Evolutionary conservation across 2,329 filamentous ascomycete genomes (phyloP), one percentile per base, ranked within the genome.

Genomic region (Metarhizium humberi): DNA sequence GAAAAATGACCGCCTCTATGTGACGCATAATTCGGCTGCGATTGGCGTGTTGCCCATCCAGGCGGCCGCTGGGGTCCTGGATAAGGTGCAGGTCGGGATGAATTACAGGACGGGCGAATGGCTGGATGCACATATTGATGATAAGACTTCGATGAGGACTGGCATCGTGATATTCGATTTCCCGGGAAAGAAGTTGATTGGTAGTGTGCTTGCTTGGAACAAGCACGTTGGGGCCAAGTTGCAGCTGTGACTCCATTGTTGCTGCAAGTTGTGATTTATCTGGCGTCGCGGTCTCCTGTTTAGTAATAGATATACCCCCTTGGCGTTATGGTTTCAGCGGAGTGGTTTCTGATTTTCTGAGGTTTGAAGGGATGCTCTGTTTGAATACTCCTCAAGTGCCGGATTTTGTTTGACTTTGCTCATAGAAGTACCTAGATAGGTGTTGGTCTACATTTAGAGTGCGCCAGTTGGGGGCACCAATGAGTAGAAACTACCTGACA

Each of bases 151-250:
- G 3, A 65, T 66, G 8, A 64, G 71, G 25, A 71, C 73, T 1
- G 76, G 76, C 11, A 66, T 78, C 11, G 67, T 78, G 42, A 77
- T 78, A 58, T 67, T 75, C 2, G 76, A 78, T 56, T 78, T 78
- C 48, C 75, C 75, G 0, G 76, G 76, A 2, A 65, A 64, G 57
- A 66, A 64, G 48, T 64, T 75, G 34, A 68, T 78, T 40, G 67
- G 73, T 36, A 69, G 66, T 29, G 67, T 78, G 11, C 57, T 78
- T 54, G 64, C 60, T 34, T 71, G 73, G 64, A 78, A 78, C 58
- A 61, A 60, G 25, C 45, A 48, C 13, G 45, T 48, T 48, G 45
- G 6, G 13, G 13, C 45, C 6, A 48, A 13, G 14, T 6, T 30
- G 7, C 25, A 14, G 43, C 8, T 14, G 40, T 43, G 40, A 43